phyloP scores from a whole-genome alignment of 495 filamentous ascomycete species.

The Trichoderma orchidacearum region DNA sequence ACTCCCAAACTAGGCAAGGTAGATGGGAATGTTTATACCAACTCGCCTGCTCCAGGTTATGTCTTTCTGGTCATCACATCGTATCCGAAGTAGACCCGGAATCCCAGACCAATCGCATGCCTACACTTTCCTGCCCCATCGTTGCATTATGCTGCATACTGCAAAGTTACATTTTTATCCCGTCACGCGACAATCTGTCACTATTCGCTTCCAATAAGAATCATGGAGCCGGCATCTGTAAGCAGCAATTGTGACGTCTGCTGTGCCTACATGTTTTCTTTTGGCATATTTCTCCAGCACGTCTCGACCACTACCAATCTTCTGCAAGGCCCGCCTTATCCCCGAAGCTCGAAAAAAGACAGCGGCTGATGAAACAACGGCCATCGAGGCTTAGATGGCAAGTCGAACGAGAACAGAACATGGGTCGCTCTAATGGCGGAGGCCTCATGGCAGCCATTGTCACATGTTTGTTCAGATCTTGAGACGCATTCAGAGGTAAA shows the following conservation, averaged over 20 bases:
- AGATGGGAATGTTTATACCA: too few relatives aligned
- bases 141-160: not conserved
- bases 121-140: not conserved
- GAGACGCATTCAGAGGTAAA: not conserved
- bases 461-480: too few relatives aligned
- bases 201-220: not conserved
- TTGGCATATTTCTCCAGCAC: not conserved
- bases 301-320: not conserved
- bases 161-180: not conserved
- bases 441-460: too few relatives aligned
- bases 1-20: too few relatives aligned
- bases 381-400: too few relatives aligned
- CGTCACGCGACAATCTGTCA: not conserved
- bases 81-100: too few relatives aligned
- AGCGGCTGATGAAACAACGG: not conserved
- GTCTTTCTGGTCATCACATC: too few relatives aligned
- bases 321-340: not conserved
- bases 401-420: too few relatives aligned
- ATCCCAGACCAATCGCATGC: too few relatives aligned
- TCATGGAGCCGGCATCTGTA: not conserved
- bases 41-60: too few relatives aligned
- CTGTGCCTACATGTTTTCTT: not conserved
- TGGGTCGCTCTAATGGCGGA: too few relatives aligned
- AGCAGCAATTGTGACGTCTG: not conserved
- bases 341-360: not conserved